Base-by-base conservation (phyloP, 1,139 yeast species). In the Blastobotrys apis region DNA sequence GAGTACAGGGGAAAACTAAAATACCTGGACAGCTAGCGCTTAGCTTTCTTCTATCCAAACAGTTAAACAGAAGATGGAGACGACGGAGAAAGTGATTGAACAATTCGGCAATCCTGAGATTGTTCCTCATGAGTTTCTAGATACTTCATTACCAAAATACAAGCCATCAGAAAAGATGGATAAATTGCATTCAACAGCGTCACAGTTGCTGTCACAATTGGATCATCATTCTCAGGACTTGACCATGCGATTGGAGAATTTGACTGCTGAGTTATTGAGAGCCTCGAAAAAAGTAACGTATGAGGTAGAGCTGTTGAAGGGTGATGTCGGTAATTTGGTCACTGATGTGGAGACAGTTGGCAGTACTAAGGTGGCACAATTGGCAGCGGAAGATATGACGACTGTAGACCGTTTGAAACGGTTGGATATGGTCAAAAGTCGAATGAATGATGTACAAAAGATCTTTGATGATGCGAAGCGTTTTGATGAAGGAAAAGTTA, bases 141-240 rank as follows among this genome's bases (percentile, higher is more conserved):
- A 63, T 42, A 47, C 48, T 16, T 48, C 57, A 2, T 49, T 65
- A 19, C 59, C 59, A 12, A 43, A 44, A 31, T 57, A 50, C 39
- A 52, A 49, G 13, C n/a, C n/a, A n/a, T 32, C 34, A 3, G 48
- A 44, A 4, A 56, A 57, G 41, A 50, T 62, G 20, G 54, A 57
- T 13, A 65, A 55, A 32, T 54, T 64, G 34, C 64, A 64, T 39
- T 52, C 61, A 2, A 49, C 58, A 27, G 56, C 67, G 15, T 59
- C 64, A 12, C 56, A 59, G 39, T 57, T 66, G 19, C 52, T 61
- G 36, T 61, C 68, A 2, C 58, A 54, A 33, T 54, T 66, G 21
- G 69, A 66, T 45, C 57, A 56, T 31, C 56, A 61, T 37, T 53
- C 60, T 10, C 66, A 63, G 45, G 63, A 58, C 31, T 52, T 65